Conservation (phyloP, 1,139 yeast genomes). For the Pneumocystis wakefieldiae region DNA sequence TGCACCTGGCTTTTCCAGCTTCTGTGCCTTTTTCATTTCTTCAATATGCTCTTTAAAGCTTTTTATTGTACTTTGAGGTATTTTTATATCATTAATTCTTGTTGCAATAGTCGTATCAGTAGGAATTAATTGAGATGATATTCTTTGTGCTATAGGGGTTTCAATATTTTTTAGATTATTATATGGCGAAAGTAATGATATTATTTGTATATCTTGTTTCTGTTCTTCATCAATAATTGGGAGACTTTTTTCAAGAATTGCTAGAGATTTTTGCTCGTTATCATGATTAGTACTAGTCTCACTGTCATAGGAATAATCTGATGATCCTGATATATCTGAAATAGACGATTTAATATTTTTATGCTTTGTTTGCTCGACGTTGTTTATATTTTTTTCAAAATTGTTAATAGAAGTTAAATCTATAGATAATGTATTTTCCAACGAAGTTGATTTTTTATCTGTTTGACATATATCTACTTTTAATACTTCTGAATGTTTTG, state of each 20-base stretch:
- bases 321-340: neutral
- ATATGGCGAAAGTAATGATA: neutral
- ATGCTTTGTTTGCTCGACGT: neutral
- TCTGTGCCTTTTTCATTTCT: neutral
- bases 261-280: neutral
- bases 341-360: neutral
- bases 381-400: neutral
- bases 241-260: neutral
- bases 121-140: slow-evolving; percentile 1
- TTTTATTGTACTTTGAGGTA: slow-evolving; percentile 6
- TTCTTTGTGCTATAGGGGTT: neutral
- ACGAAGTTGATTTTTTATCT: neutral
- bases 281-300: neutral
- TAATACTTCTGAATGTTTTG: neutral
- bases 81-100: slow-evolving; percentile 4
- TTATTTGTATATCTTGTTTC: neutral
- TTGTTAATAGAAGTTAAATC: neutral
- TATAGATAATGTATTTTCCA: neutral
- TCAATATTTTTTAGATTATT: neutral
- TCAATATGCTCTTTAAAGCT: neutral
- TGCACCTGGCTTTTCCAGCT: slow-evolving; percentile 1
- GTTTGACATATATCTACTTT: neutral
- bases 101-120: slow-evolving; percentile 2
- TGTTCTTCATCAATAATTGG: neutral
- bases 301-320: neutral